phyloP scores from a whole-genome alignment of 257 asterid genomes.

The Primulina eburnea region DNA sequence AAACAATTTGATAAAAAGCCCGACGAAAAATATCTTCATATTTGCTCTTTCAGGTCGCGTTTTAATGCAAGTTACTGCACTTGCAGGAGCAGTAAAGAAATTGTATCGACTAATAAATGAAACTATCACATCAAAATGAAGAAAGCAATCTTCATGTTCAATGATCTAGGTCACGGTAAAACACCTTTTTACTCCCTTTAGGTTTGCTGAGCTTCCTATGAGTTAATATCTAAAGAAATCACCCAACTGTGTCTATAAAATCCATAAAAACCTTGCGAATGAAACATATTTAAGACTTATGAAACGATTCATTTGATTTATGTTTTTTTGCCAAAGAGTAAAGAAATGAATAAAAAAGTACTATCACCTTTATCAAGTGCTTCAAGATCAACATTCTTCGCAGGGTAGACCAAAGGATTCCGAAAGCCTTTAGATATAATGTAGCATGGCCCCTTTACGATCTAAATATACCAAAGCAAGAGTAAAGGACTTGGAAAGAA shows the following conservation, averaged over 20 bases:
- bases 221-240: constrained; percentile 21
- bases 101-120: constrained; percentile 15
- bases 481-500: constrained; percentile 1
- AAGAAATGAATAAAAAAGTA: constrained; percentile 10
- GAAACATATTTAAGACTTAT: constrained; percentile 11
- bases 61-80: neutral
- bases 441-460: constrained; percentile 46
- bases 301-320: constrained; percentile 7
- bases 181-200: constrained; percentile 3
- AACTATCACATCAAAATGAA: constrained; percentile 6
- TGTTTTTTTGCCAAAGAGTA: constrained; percentile 20
- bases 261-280: constrained; percentile 9
- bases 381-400: constrained; percentile 42
- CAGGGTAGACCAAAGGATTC: constrained; percentile 50
- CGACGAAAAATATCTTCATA: neutral
- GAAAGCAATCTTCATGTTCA: constrained; percentile 9
- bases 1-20: constrained; percentile 2
- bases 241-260: constrained; percentile 17
- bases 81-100: constrained; percentile 1
- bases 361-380: constrained; percentile 64
- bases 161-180: constrained; percentile 3
- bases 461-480: constrained; percentile 30
- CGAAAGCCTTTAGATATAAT: constrained; percentile 59
- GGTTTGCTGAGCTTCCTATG: constrained; percentile 13
- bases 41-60: constrained; percentile 14